phyloP scores from a whole-genome alignment of 169 alveolate genomes.

The Plasmodium inui region DNA sequence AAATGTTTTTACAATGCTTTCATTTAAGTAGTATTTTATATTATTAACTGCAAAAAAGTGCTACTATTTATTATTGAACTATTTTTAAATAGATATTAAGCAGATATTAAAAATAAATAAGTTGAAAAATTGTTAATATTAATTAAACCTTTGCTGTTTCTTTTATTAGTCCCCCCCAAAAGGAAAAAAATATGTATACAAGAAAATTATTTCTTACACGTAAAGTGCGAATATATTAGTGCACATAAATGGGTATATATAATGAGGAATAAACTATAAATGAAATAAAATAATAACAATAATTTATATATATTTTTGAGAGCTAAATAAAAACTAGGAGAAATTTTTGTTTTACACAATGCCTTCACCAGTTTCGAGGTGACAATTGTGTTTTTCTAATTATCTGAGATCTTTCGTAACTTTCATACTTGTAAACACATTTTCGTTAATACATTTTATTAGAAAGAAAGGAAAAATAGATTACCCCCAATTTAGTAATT shows the following conservation, averaged over 20 bases:
- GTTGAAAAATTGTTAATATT: background rate
- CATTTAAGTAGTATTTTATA: background rate
- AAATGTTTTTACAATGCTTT: background rate
- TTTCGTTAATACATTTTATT: background rate
- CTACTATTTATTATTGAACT: background rate
- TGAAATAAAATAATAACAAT: background rate
- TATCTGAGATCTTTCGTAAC: background rate
- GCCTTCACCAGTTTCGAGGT: background rate
- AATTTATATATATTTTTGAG: no score
- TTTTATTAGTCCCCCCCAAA: background rate
- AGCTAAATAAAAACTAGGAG: background rate
- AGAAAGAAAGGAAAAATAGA: no score
- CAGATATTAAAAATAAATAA: background rate
- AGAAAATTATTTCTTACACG: background rate
- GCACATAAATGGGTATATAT: background rate
- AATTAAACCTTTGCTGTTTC: background rate
- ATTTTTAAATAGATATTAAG: background rate
- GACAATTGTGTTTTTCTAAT: background rate
- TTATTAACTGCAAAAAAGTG: background rate
- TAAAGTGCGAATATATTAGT: background rate
- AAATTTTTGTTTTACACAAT: background rate
- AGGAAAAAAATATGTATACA: background rate
- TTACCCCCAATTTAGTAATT: background rate
- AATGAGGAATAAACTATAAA: no score
- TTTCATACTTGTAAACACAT: background rate